phyloP scores from a whole-genome alignment of 257 asterid species.

The Ehretia macrophylla region DNA sequence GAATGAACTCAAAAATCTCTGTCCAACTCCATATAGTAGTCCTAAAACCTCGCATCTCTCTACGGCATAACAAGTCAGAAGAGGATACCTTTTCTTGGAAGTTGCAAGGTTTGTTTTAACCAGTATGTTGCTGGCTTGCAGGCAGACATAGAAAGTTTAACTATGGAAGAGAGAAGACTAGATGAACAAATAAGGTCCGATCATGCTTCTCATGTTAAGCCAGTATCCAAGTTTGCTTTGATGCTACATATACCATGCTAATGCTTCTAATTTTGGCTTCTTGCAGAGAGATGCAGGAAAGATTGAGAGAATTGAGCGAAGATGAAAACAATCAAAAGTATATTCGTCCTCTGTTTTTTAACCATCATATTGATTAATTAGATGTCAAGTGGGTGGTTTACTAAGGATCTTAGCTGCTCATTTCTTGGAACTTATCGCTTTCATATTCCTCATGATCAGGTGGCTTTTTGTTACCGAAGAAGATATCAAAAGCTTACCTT shows the following conservation, averaged over 20 bases:
- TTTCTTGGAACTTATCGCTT: constrained; percentile 6
- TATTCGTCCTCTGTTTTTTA: constrained; percentile 7
- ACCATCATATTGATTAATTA: background rate
- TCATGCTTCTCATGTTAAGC: constrained; percentile 2
- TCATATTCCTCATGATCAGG: constrained; percentile 32
- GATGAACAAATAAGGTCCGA: constrained; percentile 43
- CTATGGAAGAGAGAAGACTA: constrained; percentile 31
- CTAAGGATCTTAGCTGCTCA: constrained; percentile 2
- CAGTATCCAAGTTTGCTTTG: constrained; percentile 3
- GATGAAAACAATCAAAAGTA: constrained; percentile 42
- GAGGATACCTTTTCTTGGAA: background rate
- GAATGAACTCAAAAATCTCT: too few relatives aligned
- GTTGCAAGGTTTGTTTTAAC: background rate
- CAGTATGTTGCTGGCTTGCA: constrained; percentile 12
- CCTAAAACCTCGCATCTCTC: too few relatives aligned
- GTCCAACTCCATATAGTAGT: too few relatives aligned
- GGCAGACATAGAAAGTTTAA: constrained; percentile 34
- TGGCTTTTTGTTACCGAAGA: constrained; percentile 91
- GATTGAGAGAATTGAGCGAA: constrained; percentile 39
- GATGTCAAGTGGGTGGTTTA: background rate
- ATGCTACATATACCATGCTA: constrained; percentile 8
- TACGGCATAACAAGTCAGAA: background rate
- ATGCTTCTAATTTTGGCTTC: constrained; percentile 8
- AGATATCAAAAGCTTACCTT: constrained; percentile 74
- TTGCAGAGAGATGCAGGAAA: constrained; percentile 43